phyloP scores from a whole-genome alignment of 305 asterid species.

The Rubia occidens region DNA sequence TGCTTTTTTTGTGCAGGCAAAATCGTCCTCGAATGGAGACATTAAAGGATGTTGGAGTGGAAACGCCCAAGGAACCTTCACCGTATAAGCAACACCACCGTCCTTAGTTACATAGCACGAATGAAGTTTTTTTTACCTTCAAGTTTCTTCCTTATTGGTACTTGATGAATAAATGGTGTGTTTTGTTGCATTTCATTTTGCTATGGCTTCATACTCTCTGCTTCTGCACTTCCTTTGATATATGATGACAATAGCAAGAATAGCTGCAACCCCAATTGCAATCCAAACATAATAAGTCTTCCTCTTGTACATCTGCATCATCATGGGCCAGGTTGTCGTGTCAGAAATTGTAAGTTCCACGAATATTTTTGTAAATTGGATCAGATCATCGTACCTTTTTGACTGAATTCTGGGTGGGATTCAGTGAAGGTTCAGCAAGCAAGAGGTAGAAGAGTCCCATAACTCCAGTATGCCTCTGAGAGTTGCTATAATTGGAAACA shows the following conservation, averaged over 20 bases:
- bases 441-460: conserved; percentile 37
- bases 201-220: conserved; percentile 16
- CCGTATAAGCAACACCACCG: background rate
- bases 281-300: conserved; percentile 7
- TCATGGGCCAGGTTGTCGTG: background rate
- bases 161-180: too few species aligned
- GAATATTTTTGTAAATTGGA: background rate
- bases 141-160: background rate
- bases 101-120: background rate
- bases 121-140: background rate
- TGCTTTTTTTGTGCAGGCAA: conserved; percentile 36
- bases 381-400: conserved; percentile 6
- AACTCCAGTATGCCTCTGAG: conserved; percentile 30
- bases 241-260: background rate
- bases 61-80: conserved; percentile 17
- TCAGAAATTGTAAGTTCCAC: background rate
- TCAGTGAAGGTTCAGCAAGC: conserved; percentile 21
- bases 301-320: conserved; percentile 20
- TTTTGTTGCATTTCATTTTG: background rate
- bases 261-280: conserved; percentile 1
- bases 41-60: conserved; percentile 48
- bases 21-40: conserved; percentile 27
- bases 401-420: conserved; percentile 2
- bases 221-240: conserved; percentile 5
- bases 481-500: conserved; percentile 28